Base-by-base conservation (phyloP, 192 early-diverging fungal genomes). In the Podila epicladia region DNA sequence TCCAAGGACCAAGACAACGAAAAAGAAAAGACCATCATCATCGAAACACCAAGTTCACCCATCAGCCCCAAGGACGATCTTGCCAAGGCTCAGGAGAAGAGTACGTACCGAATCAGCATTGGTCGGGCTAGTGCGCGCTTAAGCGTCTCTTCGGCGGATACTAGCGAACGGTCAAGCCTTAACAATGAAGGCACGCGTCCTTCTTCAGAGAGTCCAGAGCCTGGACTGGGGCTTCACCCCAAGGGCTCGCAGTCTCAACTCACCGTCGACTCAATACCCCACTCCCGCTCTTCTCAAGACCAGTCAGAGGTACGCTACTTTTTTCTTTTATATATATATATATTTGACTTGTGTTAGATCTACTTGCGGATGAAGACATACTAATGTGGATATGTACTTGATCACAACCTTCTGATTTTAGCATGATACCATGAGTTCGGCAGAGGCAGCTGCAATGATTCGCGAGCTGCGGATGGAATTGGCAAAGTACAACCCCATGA, bases 401-500 rank as follows among this genome's bases (percentile, higher is more conserved):
- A 17, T 24, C 53, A 55, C 53, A 33, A 20, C 13, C 17, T n/a
- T 53, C 15, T 59, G 6, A 28, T 15, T 33, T 19, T 62, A 71
- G 75, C 41, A 79, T 17, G 60, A 65, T 59, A 58, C 37, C 60
- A 61, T 73, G 67, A 80, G 48, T 45, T 48, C 53, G 7, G 33
- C 60, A 20, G 77, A 80, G 7, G 65, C 71, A 2, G 38, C 32
- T 12, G 32, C 32, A 2, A 15, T 80, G 58, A 69, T 80, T 32
- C 51, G 71, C 19, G 77, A 72, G 38, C 57, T 80, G n/a, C 70
- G 77, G 57, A n/a, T 69, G 38, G 77, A 72, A 32, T 32, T 80
- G 29, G 71, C 77, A 9, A 80, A 80, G 50, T 64, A 73, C 51
- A 73, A 80, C 32, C 77, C 77, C 9, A 69, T 58, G 62, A 73